Conservation (phyloP, 148 eudicot genomes). For the Polygonum aviculare region DNA sequence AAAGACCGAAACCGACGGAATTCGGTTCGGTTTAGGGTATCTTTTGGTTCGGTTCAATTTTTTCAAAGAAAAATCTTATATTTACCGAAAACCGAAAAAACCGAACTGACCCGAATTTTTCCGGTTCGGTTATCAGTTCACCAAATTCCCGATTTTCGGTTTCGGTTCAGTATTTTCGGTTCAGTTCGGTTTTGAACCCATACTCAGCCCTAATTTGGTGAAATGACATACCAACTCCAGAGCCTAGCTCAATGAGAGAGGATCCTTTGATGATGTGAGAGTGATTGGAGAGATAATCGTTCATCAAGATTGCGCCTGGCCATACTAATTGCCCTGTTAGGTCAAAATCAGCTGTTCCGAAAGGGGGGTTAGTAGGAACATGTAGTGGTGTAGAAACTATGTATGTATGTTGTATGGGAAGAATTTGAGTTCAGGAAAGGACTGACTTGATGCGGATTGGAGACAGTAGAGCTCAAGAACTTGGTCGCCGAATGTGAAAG, state of each 20-base stretch:
- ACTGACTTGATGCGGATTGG: constrained; percentile 85
- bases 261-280: constrained; percentile 64
- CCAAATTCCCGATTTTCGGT: no score
- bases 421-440: not conserved
- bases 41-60: no score
- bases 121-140: no score
- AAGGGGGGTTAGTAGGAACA: not conserved
- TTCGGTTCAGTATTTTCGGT: no score
- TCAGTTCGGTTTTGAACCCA: no score
- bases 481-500: constrained; percentile 77
- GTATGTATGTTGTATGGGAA: no score
- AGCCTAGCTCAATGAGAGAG: constrained; percentile 78
- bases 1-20: no score
- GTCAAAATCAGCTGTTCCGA: constrained; percentile 86
- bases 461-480: constrained; percentile 78
- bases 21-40: no score
- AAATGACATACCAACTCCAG: constrained; percentile 77
- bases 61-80: no score
- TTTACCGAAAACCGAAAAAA: no score
- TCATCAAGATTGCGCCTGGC: constrained; percentile 88
- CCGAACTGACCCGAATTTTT: no score
- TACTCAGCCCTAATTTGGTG: not conserved
- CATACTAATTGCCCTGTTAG: constrained; percentile 95
- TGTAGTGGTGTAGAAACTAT: no score
- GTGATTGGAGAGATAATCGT: constrained; percentile 63